phyloP scores from a whole-genome alignment of 148 eudicot genomes.

The Amaranthus hypochondriacus region DNA sequence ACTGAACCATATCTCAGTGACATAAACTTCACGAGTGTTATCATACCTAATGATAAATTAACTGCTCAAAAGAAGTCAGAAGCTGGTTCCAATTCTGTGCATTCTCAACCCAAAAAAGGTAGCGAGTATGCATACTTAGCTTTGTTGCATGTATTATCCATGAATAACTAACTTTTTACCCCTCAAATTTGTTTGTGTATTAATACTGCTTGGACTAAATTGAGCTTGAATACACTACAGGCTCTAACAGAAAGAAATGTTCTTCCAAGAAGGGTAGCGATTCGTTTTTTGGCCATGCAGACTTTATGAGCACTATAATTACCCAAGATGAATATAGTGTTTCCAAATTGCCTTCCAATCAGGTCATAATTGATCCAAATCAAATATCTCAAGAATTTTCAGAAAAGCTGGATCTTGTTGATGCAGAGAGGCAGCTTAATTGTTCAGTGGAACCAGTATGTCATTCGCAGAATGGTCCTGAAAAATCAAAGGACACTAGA shows the following conservation, averaged over 20 bases:
- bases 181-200: not conserved
- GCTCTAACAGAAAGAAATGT: conserved; percentile 31
- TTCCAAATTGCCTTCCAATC: conserved; percentile 36
- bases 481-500: conserved; percentile 2
- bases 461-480: conserved; percentile 3
- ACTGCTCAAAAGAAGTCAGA: conserved; percentile 23
- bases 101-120: conserved; percentile 23
- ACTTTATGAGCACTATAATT: conserved; percentile 62
- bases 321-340: conserved; percentile 62
- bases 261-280: conserved; percentile 37
- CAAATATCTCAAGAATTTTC: conserved; percentile 28
- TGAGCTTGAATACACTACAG: conserved; percentile 37
- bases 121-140: not conserved
- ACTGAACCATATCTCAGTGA: conserved; percentile 17
- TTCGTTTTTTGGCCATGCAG: conserved; percentile 34
- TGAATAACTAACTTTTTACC: not conserved
- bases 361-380: conserved; percentile 20
- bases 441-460: conserved; percentile 21
- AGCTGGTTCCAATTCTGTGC: conserved; percentile 19
- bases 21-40: conserved; percentile 24
- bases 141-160: not conserved
- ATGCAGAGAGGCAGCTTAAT: conserved; percentile 20
- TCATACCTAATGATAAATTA: conserved; percentile 24
- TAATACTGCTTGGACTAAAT: conserved; percentile 6
- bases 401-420: conserved; percentile 24